Base-by-base conservation (phyloP, 345 rosid species). In the Gossypium anomalum region DNA sequence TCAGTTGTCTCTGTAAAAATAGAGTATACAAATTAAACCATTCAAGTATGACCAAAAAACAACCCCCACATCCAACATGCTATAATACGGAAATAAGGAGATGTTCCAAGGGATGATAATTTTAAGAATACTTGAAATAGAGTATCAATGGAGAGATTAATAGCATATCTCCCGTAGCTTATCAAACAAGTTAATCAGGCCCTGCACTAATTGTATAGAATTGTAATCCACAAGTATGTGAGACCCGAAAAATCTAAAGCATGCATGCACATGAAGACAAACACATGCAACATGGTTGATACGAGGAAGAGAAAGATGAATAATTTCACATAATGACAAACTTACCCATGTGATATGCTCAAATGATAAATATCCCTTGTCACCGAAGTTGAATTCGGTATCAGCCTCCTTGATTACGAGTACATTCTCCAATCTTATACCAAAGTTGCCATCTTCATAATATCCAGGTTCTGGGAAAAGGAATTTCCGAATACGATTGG, bases 261-360 rank as follows among this genome's bases (percentile, higher is more conserved):
- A 70, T 17, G 25, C 25, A 23, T 15, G 23, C 41, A 15, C 22
- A 22, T 10, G 14, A 7, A 34, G 41, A 17, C 49, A 14, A 43
- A 15, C 11, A 22, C 16, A 22, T 6, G 20, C 23, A 48, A 13
- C 65, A 38, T 71, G 20, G 65, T 58, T 3, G 60, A 59, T 9
- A 68, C 51, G 8, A 29, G 14, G 51, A 67, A 43, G 17, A 74
- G 58, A 58, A 22, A n/a, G 60, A 6, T 44, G 60, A 66, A 74
- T 23, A 43, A 59, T 22, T 43, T 56, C 38, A 55, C 14, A 41
- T 20, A 71, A 44, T 0, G 15, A 49, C 25, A 20, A 43, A 79
- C 87, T 80, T 87, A 95, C 99, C 99, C 99, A 96, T 59, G 99
- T 96, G 80, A 93, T 93, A 71, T 93, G 99, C 84, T 96, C 99